Conservation (phyloP, 148 eudicot genomes). For the Rhododendron kiyosumense region DNA sequence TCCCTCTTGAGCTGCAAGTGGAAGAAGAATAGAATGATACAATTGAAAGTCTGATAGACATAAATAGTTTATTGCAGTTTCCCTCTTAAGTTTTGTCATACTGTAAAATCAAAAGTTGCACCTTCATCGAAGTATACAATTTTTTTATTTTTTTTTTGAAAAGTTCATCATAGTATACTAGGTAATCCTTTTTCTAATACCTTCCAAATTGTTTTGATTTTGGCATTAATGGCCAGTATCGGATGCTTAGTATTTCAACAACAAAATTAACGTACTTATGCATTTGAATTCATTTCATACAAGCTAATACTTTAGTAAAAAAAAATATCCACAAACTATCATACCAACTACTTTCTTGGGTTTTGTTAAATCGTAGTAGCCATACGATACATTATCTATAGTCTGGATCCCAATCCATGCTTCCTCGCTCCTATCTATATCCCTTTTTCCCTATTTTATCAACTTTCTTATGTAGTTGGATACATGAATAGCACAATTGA, state of each 20-base stretch:
- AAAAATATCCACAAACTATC: not conserved
- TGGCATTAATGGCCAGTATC: not conserved
- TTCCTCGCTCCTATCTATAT: not conserved
- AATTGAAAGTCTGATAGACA: not conserved
- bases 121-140: not conserved
- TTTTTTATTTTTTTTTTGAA: no score
- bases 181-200: not conserved
- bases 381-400: not conserved
- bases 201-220: not conserved
- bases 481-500: not conserved
- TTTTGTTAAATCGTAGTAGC: not conserved
- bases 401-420: not conserved
- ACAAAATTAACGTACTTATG: not conserved
- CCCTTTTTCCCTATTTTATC: not conserved
- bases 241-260: not conserved
- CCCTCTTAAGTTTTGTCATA: not conserved
- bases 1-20: constrained; percentile 81
- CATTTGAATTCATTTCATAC: not conserved
- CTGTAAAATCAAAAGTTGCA: not conserved
- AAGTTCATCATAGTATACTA: not conserved
- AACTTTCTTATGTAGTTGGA: not conserved
- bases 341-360: not conserved
- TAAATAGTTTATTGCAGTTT: not conserved
- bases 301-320: not conserved
- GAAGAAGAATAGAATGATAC: constrained; percentile 11